Evolutionary conservation across 441 rosid species (phyloP), one percentile per base, ranked within the genome.

Genomic region (Syzygium malaccense): DNA sequence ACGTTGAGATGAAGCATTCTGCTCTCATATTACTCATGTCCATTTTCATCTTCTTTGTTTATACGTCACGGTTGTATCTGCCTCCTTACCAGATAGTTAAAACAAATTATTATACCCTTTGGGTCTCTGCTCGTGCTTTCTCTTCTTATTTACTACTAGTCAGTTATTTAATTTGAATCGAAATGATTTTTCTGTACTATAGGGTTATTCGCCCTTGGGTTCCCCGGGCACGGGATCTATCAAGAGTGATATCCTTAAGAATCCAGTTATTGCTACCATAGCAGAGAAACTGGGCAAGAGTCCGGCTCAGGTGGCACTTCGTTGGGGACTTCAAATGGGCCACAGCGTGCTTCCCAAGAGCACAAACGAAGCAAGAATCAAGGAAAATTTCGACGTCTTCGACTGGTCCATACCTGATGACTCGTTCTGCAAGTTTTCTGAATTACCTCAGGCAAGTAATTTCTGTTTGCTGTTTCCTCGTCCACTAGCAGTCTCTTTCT

Each of bases 231-330:
- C 23, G 20, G 56, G 7, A 2, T 84, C 57, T 23, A n/a, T 84
- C 32, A 83, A 51, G 57, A 83, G 8, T 14, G 19, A 57, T 33
- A 51, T 79, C 7, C 37, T 80, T 13, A 45, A 56, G 58, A 48
- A 80, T 55, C 89, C 89, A 20, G 14, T 25, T 7, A n/a, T 83
- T 33, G 28, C 37, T 58, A 2, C 26, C 20, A 60, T 49, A 12
- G 86, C 89, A 8, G 86, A 80, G 57, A 80, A 80, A 57, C 71
- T 88, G 66, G 86, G 86, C 23, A 80, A 88, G 86, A 79, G 58
- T 57, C 89, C 86, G 13, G 89, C 89, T 53, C 89, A 88, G 66
- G 78, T 88, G 10, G 89, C 89, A 25, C 89, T 88, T 60, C 89
- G 89, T 20, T 88, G 86, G 89, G 89, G 86, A 33, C 78, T 88